Percentiles rank a stretch among this genome's conserved stretches.
Evolutionary conservation across 2,329 filamentous ascomycete species (phyloP).

Genomic region (Xylaria sp.): DNA sequence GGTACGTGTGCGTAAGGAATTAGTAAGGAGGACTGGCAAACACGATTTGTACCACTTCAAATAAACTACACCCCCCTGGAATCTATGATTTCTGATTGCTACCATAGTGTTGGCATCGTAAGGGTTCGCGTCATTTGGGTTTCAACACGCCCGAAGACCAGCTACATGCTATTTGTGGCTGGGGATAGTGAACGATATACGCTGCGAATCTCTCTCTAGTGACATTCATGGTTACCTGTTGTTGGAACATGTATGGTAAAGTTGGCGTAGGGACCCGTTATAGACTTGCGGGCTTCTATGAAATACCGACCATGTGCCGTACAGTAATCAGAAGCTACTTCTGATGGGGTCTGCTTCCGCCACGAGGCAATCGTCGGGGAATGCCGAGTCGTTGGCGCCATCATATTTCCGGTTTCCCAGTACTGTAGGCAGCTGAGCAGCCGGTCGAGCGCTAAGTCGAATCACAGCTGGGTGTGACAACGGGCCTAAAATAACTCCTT

Average conservation of each 20-base stretch:
- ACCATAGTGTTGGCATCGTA: constrained; percentile 8
- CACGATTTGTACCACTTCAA: constrained; percentile 19
- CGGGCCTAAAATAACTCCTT: background rate
- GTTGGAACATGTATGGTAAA: constrained; percentile 6
- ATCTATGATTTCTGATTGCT: constrained; percentile 9
- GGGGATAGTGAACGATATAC: background rate
- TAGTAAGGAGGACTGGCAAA: constrained; percentile 7
- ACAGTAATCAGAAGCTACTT: constrained; percentile 35
- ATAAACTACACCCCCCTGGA: constrained; percentile 1
- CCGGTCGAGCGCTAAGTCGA: constrained; percentile 19
- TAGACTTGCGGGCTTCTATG: constrained; percentile 1
- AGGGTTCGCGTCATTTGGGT: background rate
- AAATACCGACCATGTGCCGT: constrained; percentile 6
- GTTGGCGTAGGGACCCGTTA: constrained; percentile 20
- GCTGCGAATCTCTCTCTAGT: background rate
- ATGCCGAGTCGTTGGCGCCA: constrained; percentile 30
- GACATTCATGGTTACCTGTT: constrained; percentile 2
- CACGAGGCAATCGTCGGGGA: constrained; percentile 18
- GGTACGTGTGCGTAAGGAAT: background rate
- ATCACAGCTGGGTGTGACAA: constrained; percentile 14
- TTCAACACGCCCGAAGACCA: background rate
- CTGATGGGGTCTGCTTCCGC: constrained; percentile 18
- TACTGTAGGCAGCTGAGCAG: constrained; percentile 24
- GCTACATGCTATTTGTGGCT: background rate
- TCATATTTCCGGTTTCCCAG: constrained; percentile 5